Evolutionary conservation across 2,329 filamentous ascomycete species (phyloP), one percentile per base, ranked within the genome.

Genomic region (Alternaria brassicae): DNA sequence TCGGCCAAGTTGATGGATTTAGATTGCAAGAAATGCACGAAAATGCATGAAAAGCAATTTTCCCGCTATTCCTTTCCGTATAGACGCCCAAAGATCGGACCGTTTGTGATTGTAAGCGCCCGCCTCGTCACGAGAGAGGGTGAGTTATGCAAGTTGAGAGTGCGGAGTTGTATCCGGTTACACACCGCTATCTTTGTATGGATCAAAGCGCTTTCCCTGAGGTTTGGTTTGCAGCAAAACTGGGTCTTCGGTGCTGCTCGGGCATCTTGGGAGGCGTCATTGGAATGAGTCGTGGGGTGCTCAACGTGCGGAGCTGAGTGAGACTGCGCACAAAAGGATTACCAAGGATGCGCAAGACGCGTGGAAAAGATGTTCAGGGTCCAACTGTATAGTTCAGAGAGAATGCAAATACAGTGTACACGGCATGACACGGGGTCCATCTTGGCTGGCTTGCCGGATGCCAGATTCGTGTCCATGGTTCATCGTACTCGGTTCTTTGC

Each of bases 111-210:
- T 19, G 44, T 36, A 48, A 48, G 44, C 44, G 44, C 44, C 44
- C 44, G 13, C 44, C 19, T 36, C 28, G 44, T 48, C 30, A 36
- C 44, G 19, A 48, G 44, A 48, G 44, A 21, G 34, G 32, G 44
- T 36, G 44, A 30, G 19, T 34, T 48, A 34, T 48, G 44, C 44
- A 48, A 23, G 30, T 34, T 48, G 30, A 36, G 44, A 21, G 13
- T 48, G 44, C 44, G 44, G 44, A 48, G 44, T 36, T 48, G 19
- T 21, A 48, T 36, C 44, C 44, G 44, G 44, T 48, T 36, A 48
- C 44, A 48, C 44, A 48, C 44, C 44, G 44, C 44, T 36, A 36
- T 15, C 44, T 48, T 48, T 48, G 44, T 34, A 34, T 48, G 44
- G 44, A 23, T 48, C 30, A 48, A 48, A 48, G 44, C 44, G 28